Base-by-base conservation (phyloP, 2,329 filamentous ascomycete species). In the Penicillium frequentans region DNA sequence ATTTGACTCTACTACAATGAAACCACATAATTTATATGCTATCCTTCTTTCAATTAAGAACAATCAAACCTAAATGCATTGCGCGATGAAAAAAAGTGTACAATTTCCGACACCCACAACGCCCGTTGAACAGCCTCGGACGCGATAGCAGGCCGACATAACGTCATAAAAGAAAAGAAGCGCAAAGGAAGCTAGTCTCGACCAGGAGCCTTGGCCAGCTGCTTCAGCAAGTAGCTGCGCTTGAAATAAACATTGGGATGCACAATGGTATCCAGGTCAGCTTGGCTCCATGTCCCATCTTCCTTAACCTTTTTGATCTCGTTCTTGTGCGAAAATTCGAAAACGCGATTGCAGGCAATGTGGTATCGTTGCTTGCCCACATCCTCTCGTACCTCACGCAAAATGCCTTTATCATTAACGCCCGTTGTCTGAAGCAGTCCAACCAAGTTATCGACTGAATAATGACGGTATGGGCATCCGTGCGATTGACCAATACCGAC, bases 191-290 rank as follows among this genome's bases (percentile, higher is more conserved):
- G 49, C 59, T 46, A 72, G 45, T 86, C 83, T 58, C 59, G 59
- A 42, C 77, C 77, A 23, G 77, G 73, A 27, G 71, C 64, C 60
- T 81, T 86, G 2, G 80, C 87, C 26, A 96, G 74, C 71, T 95
- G 90, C 80, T 92, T 96, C 59, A 99, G 78, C 65, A 96, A 69
- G 74, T 91, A 98, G 72, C 92, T 96, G 55, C 93, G 84, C 82
- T 96, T 97, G 76, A 98, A 99, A 76, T 97, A 99, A 63, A 93
- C 93, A 73, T 99, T 99, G 11, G 95, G 95, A 76, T 99, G 95
- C 23, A 96, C 88, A 70, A 99, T 96, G 0, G 93, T 98, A 76
- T 98, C 93, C 43, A 96, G 81, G 72, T 96, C 90, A 16, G 86
- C 86, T 7, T 87, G 78, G 13, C 82, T 86, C 86, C 89, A 89